phyloP scores from a whole-genome alignment of 2,329 filamentous ascomycete genomes.

The Hymenoscyphus scutula region DNA sequence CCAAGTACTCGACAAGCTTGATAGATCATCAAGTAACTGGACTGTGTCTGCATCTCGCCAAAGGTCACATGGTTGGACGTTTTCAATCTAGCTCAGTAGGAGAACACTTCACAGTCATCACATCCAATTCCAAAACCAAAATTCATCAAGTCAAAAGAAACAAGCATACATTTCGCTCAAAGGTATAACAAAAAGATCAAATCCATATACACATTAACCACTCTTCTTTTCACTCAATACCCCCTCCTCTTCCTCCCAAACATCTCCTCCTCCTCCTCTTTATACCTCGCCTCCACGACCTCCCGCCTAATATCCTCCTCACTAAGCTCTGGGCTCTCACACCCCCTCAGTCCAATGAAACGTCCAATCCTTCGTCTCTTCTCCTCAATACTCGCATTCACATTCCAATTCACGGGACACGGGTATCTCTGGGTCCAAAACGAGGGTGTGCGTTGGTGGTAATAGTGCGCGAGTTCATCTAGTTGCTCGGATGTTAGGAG shows the following conservation, averaged over 20 bases:
- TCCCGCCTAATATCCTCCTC: conserved; percentile 33
- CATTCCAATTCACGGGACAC: conserved; percentile 62
- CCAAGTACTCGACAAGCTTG: too few relatives aligned
- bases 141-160: too few relatives aligned
- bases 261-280: conserved; percentile 28
- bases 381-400: conserved; percentile 51
- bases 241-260: conserved; percentile 24
- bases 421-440: conserved; percentile 61
- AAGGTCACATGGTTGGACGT: too few relatives aligned
- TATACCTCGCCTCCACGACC: conserved; percentile 40
- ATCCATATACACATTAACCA: too few relatives aligned
- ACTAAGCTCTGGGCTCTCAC: conserved; percentile 46
- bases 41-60: too few relatives aligned
- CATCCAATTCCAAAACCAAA: too few relatives aligned
- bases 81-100: too few relatives aligned
- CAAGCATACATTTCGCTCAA: too few relatives aligned
- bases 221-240: background rate
- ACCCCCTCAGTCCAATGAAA: conserved; percentile 70
- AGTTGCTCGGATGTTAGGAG: conserved; percentile 70
- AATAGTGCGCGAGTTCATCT: conserved; percentile 68
- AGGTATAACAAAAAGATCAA: too few relatives aligned
- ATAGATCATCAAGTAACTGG: too few relatives aligned
- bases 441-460: conserved; percentile 64
- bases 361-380: conserved; percentile 70
- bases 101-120: too few relatives aligned